Conservation (phyloP, 2,329 filamentous ascomycete genomes). For the Aspergillus novofumigatus region DNA sequence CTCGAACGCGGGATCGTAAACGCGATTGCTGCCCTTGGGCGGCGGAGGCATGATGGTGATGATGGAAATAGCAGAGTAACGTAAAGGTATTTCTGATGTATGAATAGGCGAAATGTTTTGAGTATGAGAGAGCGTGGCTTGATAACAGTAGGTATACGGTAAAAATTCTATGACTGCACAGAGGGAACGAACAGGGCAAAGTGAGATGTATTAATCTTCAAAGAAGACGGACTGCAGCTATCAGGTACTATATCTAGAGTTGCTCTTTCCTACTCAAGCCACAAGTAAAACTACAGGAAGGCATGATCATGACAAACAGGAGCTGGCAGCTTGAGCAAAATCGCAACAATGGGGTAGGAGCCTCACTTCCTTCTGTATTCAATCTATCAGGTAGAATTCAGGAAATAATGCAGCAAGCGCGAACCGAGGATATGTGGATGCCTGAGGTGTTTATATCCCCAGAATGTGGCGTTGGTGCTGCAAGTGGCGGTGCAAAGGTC, state of each 20-base stretch:
- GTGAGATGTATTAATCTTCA: not conserved
- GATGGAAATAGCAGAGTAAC: too few relatives aligned
- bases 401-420: too few relatives aligned
- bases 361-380: not conserved
- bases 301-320: too few relatives aligned
- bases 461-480: not conserved
- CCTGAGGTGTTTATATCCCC: conserved; percentile 4
- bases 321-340: not conserved
- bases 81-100: too few relatives aligned
- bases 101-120: too few relatives aligned
- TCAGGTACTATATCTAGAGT: not conserved
- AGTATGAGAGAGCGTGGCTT: too few relatives aligned
- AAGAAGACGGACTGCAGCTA: not conserved
- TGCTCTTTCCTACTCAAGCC: not conserved
- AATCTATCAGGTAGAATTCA: too few relatives aligned
- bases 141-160: too few relatives aligned
- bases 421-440: not conserved
- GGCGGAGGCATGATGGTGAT: too few relatives aligned
- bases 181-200: not conserved
- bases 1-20: too few relatives aligned
- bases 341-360: not conserved
- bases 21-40: too few relatives aligned
- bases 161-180: not conserved
- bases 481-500: conserved; percentile 8
- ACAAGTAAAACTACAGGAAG: not conserved